Conservation (phyloP, 306 rosid species). For the Pachyrhizus erosus region DNA sequence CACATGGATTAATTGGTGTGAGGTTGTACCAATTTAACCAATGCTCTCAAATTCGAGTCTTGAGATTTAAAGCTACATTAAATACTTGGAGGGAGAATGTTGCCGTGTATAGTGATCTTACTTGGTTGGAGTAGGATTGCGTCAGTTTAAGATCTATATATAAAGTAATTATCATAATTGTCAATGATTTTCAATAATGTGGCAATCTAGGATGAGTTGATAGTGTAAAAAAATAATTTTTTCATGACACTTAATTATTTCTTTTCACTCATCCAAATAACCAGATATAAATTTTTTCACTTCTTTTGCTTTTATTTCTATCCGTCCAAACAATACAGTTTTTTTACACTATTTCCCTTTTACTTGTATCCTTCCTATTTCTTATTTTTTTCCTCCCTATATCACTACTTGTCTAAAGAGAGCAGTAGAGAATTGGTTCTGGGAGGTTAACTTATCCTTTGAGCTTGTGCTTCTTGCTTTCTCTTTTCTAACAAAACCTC, state of each 20-base stretch:
- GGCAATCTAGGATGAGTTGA: not conserved
- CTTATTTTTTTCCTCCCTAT: not conserved
- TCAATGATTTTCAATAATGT: not conserved
- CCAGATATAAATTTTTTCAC: not conserved
- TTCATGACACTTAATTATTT: not conserved
- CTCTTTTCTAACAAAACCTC: not conserved
- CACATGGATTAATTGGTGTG: not conserved
- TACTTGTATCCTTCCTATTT: not conserved
- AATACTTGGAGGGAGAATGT: not conserved
- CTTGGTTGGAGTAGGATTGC: not conserved
- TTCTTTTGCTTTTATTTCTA: not conserved
- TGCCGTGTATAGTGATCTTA: not conserved
- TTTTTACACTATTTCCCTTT: not conserved
- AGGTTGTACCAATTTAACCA: not conserved
- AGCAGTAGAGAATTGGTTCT: not conserved
- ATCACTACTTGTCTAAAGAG: not conserved
- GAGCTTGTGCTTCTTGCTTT: conserved; percentile 2
- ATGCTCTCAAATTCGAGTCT: not conserved
- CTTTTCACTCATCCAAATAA: not conserved
- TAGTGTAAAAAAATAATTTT: not conserved
- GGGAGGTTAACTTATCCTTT: not conserved
- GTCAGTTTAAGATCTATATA: not conserved
- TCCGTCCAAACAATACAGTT: not conserved
- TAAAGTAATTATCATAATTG: not conserved
- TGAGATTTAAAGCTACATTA: too few relatives aligned